Evolutionary conservation across 2,329 filamentous ascomycete species (phyloP).

Genomic region (Rhytidhysteron rufulum): DNA sequence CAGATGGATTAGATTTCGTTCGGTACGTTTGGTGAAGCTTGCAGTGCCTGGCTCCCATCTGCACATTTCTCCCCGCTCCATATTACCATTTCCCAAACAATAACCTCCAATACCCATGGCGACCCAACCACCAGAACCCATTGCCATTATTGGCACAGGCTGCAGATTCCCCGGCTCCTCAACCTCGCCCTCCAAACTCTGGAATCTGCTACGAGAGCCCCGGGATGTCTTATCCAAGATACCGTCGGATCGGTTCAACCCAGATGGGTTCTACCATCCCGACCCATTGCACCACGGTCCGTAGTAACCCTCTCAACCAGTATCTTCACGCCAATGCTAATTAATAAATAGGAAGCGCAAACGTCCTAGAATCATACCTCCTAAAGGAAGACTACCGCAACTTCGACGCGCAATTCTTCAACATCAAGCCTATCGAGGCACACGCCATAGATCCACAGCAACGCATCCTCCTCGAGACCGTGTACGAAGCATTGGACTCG

Average conservation of each 20-base stretch:
- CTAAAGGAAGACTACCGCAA: conserved; percentile 4
- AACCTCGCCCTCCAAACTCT: conserved; percentile 28
- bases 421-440: conserved; percentile 5
- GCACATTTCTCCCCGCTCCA: too few species aligned
- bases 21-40: too few species aligned
- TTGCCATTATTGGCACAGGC: conserved; percentile 35
- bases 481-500: conserved; percentile 7
- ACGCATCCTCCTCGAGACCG: conserved; percentile 4
- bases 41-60: too few species aligned
- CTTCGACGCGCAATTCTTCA: conserved; percentile 10
- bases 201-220: conserved; percentile 27
- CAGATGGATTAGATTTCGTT: too few species aligned
- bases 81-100: too few species aligned
- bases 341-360: not conserved
- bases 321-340: not conserved
- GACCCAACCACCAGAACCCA: too few species aligned
- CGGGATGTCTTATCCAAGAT: conserved; percentile 24
- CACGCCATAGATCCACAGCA: conserved; percentile 8
- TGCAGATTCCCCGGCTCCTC: conserved; percentile 35
- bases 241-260: conserved; percentile 26
- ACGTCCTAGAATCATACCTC: conserved; percentile 1
- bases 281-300: not conserved
- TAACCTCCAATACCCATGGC: too few species aligned
- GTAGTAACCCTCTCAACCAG: not conserved
- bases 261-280: conserved; percentile 15